A percentile compares a stretch with the other conserved stretches of the same genome.
Evolutionary conservation across 2,329 filamentous ascomycete species (phyloP).

Genomic region (Phialophora macrospora): DNA sequence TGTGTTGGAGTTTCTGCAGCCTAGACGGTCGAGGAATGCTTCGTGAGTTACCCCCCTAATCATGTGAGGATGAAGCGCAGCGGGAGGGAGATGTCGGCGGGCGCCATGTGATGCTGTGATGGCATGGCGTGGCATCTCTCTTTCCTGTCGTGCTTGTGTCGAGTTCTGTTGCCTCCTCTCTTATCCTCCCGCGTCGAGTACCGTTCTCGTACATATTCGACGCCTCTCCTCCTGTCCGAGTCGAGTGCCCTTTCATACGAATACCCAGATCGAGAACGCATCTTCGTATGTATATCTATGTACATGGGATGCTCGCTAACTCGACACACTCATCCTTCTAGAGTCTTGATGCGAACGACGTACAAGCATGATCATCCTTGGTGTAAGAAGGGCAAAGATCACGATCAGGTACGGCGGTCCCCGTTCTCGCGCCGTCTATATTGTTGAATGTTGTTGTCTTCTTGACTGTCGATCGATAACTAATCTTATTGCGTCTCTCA

Average conservation of each 20-base stretch:
- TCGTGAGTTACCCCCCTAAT: constrained; percentile 23
- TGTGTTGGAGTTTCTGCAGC: constrained; percentile 29
- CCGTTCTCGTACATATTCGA: too few species aligned
- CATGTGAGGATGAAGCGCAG: too few species aligned
- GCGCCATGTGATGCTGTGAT: too few species aligned
- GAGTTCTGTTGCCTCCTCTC: too few species aligned
- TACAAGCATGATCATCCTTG: constrained; percentile 31
- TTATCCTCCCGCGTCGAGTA: too few species aligned
- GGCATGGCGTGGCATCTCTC: too few species aligned
- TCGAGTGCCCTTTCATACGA: not conserved
- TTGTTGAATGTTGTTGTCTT: not conserved
- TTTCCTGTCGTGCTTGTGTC: not conserved
- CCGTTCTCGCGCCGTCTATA: not conserved
- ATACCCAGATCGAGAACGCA: not conserved
- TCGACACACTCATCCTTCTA: not conserved
- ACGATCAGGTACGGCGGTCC: constrained; percentile 24
- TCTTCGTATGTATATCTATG: not conserved
- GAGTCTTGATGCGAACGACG: constrained; percentile 29
- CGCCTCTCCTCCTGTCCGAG: too few species aligned
- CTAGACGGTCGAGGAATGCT: constrained; percentile 26
- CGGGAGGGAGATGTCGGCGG: too few species aligned
- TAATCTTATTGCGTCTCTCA: not conserved
- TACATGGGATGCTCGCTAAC: not conserved
- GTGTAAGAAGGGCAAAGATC: constrained; percentile 22
- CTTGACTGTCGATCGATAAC: not conserved